Conservation (phyloP, 805 yeast genomes). For the Komagataella kurtzmanii region DNA sequence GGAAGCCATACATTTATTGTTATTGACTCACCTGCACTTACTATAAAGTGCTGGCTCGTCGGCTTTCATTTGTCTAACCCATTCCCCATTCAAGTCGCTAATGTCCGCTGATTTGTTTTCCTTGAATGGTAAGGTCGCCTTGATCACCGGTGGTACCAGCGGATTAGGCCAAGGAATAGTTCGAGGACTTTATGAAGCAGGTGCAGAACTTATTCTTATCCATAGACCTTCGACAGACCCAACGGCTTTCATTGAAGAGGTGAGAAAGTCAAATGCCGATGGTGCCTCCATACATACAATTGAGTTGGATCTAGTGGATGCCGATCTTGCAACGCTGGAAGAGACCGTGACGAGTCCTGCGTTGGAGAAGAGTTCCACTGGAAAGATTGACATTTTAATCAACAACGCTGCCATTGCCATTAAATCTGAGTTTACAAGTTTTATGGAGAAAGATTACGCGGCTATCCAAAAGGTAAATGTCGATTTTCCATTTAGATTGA, state of each 20-base stretch:
- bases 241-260: conserved; percentile 13
- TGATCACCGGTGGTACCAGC: conserved; percentile 43
- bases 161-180: conserved; percentile 46
- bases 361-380: conserved; percentile 14
- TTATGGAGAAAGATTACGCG: conserved; percentile 23
- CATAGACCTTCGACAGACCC: conserved; percentile 22
- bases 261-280: conserved; percentile 14
- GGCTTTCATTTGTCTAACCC: not conserved
- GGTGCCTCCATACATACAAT: conserved; percentile 12
- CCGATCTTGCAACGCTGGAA: conserved; percentile 16
- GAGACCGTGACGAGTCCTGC: conserved; percentile 17
- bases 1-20: not conserved
- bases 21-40: not conserved
- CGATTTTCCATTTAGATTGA: conserved; percentile 21
- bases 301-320: conserved; percentile 13
- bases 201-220: conserved; percentile 25
- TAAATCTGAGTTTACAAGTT: conserved; percentile 18
- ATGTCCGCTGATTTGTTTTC: conserved; percentile 19
- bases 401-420: conserved; percentile 23
- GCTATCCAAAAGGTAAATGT: conserved; percentile 26
- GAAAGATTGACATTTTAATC: conserved; percentile 17
- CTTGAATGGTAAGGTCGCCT: conserved; percentile 24
- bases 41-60: not conserved
- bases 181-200: conserved; percentile 36
- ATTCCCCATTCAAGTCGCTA: not conserved